Evolutionary conservation across 805 yeast species (phyloP), one percentile per base, ranked within the genome.

Genomic region (Cyberlindnera bimundalis): DNA sequence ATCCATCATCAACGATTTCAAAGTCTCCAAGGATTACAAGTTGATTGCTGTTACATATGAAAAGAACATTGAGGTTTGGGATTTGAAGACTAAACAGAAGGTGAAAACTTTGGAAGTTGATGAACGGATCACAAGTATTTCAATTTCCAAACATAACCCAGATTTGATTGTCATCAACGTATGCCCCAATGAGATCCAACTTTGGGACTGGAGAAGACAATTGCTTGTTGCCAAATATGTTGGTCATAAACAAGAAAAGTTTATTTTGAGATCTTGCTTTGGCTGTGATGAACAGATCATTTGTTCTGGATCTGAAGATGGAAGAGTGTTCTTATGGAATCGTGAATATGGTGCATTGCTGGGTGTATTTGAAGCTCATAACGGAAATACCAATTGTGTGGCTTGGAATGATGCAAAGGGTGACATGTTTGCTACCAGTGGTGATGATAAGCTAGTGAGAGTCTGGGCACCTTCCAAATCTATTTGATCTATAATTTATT

Each of bases 261-360:
- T 70, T 53, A 78, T 88, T 28, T 77, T 90, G 16, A 69, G 95
- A 35, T 80, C 95, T 1, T 74, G 87, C 49, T 81, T 88, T 57
- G 95, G 95, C 0, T 71, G 73, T 42, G 71, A 77, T 45, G 91
- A 85, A 50, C 79, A 80, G 47, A 66, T 85, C 37, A 74, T 87
- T 0, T 64, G 82, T n/a, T 78, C 88, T 49, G 96, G 96, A 1
- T 78, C 90, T 33, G 95, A 85, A 55, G 95, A 89, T 59, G 88
- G 88, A 0, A 68, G 73, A 39, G 71, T 86, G 4, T 87, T 80
- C 57, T 67, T 89, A 2, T 88, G 96, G 95, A 84, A 84, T 54
- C 69, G 81, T 16, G 70, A 72, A 35, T 79, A 79, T 19, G 89
- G 93, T 6, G 79, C 80, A 43, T 67, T 86, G 18, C 64, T 89